A percentile compares a stretch with the other conserved stretches of the same genome.
Evolutionary conservation across 306 rosid species (phyloP).

Genomic region (Phaseolus lunatus): DNA sequence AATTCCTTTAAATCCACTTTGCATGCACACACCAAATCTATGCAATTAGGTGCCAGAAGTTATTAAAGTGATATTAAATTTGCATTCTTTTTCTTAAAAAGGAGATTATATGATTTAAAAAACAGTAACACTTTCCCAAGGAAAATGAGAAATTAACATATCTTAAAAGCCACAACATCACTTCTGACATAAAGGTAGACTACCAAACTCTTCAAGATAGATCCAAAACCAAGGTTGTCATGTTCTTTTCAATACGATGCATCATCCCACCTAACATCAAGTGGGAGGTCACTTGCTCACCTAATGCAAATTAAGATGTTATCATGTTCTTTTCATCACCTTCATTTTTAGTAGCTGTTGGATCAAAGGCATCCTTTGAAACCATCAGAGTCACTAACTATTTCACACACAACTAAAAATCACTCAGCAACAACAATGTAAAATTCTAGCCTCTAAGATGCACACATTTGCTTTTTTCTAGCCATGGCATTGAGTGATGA

Average conservation of each 20-base stretch:
- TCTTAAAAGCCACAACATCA: background rate
- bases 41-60: too few relatives aligned
- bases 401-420: constrained; percentile 20
- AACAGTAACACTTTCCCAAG: background rate
- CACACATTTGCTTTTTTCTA: constrained; percentile 1
- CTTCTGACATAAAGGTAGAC: background rate
- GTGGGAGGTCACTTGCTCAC: constrained; percentile 12
- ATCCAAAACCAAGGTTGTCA: constrained; percentile 25
- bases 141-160: background rate
- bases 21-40: too few relatives aligned
- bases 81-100: too few relatives aligned
- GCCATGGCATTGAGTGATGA: background rate
- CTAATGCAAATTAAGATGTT: constrained; percentile 24
- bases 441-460: background rate
- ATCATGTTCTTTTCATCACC: constrained; percentile 10
- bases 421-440: background rate
- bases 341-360: constrained; percentile 7
- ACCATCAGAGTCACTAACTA: background rate
- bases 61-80: too few relatives aligned
- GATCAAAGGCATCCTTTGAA: constrained; percentile 11
- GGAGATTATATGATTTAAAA: too few relatives aligned
- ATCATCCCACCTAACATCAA: constrained; percentile 31
- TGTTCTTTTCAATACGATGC: constrained; percentile 8
- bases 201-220: constrained; percentile 11
- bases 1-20: too few relatives aligned